These are phyloP conservation scores for Neurospora sp. DNA, from an alignment of 495 filamentous ascomycete species.

Conservation along the genomic window DNA sequence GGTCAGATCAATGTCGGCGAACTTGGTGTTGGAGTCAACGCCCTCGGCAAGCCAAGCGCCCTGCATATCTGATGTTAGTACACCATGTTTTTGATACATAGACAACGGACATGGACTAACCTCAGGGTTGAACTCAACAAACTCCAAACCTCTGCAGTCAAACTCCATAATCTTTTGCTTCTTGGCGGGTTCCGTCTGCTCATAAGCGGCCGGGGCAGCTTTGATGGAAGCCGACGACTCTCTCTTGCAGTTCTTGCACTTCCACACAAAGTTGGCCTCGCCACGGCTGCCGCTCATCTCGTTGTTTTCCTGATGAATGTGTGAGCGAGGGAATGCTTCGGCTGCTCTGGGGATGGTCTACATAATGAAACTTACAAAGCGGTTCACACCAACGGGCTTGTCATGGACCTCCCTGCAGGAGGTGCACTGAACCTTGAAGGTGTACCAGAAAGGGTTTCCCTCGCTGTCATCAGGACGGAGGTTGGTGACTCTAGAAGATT, in stretches of 20 bases:
- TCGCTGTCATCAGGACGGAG: conserved; percentile 74
- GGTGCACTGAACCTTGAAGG: conserved; percentile 92
- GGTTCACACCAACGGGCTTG: conserved; percentile 76
- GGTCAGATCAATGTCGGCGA: conserved; percentile 64
- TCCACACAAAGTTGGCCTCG: conserved; percentile 97
- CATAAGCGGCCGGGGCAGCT: conserved; percentile 57
- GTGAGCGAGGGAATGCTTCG: not conserved
- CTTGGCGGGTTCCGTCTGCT: conserved; percentile 56
- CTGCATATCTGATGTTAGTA: conserved; percentile 24
- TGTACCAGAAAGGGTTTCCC: conserved; percentile 82
- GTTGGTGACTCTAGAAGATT: conserved; percentile 64
- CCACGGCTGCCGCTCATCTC: conserved; percentile 85
- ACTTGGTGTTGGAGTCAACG: conserved; percentile 64
- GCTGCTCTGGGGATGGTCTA: not conserved
- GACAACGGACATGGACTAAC: conserved; percentile 33
- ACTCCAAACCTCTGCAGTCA: conserved; percentile 90
- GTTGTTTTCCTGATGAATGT: conserved; percentile 55
- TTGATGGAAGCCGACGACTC: conserved; percentile 58
- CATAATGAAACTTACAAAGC: conserved; percentile 57
- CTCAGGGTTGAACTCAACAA: conserved; percentile 79
- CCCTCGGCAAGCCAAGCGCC: conserved; percentile 86
- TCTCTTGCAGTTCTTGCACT: conserved; percentile 80
- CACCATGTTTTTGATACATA: not conserved
- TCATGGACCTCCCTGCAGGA: conserved; percentile 86
- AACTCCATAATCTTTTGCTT: conserved; percentile 71